phyloP scores from a whole-genome alignment of 164 flowering plant genomes.

The Stephania japonica region DNA sequence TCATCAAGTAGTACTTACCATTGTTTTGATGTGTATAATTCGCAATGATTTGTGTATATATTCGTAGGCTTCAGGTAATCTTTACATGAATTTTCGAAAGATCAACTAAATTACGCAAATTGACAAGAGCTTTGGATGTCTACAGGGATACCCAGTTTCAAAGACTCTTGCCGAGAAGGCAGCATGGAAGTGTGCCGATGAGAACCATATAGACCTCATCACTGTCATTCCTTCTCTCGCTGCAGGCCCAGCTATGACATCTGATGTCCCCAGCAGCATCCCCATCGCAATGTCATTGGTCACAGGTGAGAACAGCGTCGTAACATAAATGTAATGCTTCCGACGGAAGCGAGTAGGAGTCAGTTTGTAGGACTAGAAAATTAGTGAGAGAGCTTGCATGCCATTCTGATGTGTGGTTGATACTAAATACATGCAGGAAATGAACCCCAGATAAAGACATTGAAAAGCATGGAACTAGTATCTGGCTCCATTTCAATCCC shows the following conservation, averaged over 20 bases:
- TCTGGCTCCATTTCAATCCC: conserved; percentile 65
- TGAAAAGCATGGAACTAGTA: conserved; percentile 67
- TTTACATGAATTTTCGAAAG: too few relatives aligned
- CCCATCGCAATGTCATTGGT: conserved; percentile 42
- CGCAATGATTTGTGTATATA: too few relatives aligned
- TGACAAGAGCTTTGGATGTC: background rate
- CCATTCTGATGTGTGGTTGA: background rate
- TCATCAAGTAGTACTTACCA: background rate
- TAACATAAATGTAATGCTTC: background rate
- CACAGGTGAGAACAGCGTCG: conserved; percentile 30
- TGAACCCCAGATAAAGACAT: conserved; percentile 34
- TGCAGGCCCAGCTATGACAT: conserved; percentile 52
- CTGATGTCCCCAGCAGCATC: conserved; percentile 45
- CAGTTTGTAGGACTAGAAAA: background rate
- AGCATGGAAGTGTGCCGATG: conserved; percentile 64
- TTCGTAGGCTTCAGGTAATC: too few relatives aligned
- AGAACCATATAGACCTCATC: conserved; percentile 57
- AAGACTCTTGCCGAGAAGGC: conserved; percentile 61
- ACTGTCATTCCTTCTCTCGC: conserved; percentile 59
- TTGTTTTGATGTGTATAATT: too few relatives aligned
- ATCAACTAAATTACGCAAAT: background rate
- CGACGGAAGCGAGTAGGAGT: background rate
- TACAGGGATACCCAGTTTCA: conserved; percentile 69
- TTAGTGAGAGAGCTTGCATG: background rate
- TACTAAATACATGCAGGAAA: conserved; percentile 33